Conservation (phyloP, 1,284 basidiomycete genomes). For the Moesziomyces sp. region DNA sequence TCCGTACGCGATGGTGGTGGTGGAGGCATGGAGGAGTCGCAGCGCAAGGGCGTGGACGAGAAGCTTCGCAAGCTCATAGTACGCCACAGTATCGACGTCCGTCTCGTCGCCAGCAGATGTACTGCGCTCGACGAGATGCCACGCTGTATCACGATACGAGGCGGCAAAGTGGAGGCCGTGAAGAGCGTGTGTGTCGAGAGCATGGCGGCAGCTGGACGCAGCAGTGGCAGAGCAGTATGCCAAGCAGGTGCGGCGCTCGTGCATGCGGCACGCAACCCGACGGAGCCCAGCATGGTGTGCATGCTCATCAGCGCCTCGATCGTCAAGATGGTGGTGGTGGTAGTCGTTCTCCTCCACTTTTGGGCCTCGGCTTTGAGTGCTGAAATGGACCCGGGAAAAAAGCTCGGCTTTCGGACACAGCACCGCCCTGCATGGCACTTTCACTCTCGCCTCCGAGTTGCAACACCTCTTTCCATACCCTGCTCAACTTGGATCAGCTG, state of each 20-base stretch:
- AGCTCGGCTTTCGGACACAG: slow-evolving; percentile 4
- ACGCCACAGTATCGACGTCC: too few species aligned
- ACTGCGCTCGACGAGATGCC: background rate
- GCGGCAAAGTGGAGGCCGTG: too few species aligned
- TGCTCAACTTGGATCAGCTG: background rate
- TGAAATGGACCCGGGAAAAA: too few species aligned
- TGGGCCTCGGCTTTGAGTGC: background rate
- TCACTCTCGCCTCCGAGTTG: background rate
- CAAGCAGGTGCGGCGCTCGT: background rate
- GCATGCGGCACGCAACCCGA: slow-evolving; percentile 15
- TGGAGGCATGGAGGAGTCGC: slow-evolving; percentile 12
- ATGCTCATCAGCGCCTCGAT: background rate
- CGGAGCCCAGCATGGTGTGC: slow-evolving; percentile 7
- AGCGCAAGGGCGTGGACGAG: background rate
- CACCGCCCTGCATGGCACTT: too few species aligned
- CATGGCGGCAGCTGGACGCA: background rate
- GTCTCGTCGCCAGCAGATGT: background rate
- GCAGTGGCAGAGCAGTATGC: background rate
- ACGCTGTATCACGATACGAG: too few species aligned
- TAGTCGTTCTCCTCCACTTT: slow-evolving; percentile 7
- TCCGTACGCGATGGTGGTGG: slow-evolving; percentile 62
- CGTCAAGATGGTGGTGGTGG: slow-evolving; percentile 2
- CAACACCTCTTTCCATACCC: slow-evolving; percentile 1
- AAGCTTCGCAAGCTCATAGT: background rate
- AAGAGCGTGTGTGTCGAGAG: too few species aligned